Base-by-base conservation (phyloP, 345 rosid species). In the Camelina laxa region DNA sequence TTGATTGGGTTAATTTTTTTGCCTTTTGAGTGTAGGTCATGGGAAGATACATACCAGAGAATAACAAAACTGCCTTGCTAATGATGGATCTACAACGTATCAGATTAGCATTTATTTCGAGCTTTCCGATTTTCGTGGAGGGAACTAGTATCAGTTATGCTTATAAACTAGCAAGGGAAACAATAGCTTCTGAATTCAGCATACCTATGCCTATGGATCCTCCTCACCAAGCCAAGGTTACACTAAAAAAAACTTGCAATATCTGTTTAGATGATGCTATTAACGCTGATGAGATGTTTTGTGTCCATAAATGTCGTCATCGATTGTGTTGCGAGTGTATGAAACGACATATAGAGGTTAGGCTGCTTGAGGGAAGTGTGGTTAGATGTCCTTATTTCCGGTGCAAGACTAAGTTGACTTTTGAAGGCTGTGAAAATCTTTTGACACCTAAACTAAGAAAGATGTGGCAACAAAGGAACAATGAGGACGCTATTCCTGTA, bases 301-400 rank as follows among this genome's bases (percentile, higher is more conserved):
- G 83, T 1, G 80, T 89, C 58, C 84, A 71, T 67, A 79, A 78
- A 24, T 91, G 97, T 75, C 38, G 70, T 55, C 96, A 89, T 24
- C 76, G 86, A 17, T 92, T 76, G 33, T 92, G 96, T 71, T 70
- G 80, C 60, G 75, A 90, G 67, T 92, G 97, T 65, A 78, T 89
- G 87, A 90, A 78, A 67, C 85, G 74, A 76, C 88, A 88, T 38
- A 83, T 88, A n/a, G 84, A 83, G 72, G 86, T 76, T 64, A 83
- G 78, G 67, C 62, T 89, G 67, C 84, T 85, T 30, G 75, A 84
- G 60, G 92, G 86, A 36, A 73, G 68, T 60, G 61, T 70, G 69
- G 79, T 90, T n/a, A 81, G 65, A 44, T 89, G 91, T 63, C 97
- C 89, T 57, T 84, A 48, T 7, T 7, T 16, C 21, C 51, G 21